Conservation (phyloP, 164 flowering plant genomes). For the Santalum album region DNA sequence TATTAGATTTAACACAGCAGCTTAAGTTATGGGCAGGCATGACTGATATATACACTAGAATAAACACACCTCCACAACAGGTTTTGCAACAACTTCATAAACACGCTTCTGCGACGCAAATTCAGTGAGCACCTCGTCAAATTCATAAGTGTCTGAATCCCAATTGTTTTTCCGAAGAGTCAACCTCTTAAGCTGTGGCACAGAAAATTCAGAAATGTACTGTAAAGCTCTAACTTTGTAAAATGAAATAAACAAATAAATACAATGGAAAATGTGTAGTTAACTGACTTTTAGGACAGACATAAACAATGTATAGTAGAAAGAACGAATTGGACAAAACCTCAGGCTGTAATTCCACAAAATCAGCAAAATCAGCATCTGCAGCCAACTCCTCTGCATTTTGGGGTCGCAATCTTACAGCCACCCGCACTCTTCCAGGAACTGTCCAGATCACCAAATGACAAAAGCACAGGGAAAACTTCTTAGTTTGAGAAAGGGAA, state of each 20-base stretch:
- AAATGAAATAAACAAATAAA: no score
- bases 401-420: conserved; percentile 82
- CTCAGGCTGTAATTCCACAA: conserved; percentile 99
- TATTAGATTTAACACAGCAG: no score
- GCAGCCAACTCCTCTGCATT: conserved; percentile 77
- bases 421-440: conserved; percentile 89
- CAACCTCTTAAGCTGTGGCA: conserved; percentile 75
- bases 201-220: no score
- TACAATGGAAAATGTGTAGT: no score
- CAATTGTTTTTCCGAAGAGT: conserved; percentile 92
- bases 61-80: conserved; percentile 84
- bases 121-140: conserved; percentile 96
- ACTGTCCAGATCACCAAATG: conserved; percentile 35
- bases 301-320: neutral
- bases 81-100: conserved; percentile 96
- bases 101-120: conserved; percentile 97
- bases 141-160: conserved; percentile 90
- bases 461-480: neutral
- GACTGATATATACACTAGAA: neutral
- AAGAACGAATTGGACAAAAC: conserved; percentile 15
- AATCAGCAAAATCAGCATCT: conserved; percentile 99
- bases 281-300: neutral
- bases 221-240: no score
- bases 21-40: neutral
- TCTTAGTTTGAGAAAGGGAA: neutral